phyloP scores from a whole-genome alignment of 495 filamentous ascomycete species.

The Aspergillus affinis region DNA sequence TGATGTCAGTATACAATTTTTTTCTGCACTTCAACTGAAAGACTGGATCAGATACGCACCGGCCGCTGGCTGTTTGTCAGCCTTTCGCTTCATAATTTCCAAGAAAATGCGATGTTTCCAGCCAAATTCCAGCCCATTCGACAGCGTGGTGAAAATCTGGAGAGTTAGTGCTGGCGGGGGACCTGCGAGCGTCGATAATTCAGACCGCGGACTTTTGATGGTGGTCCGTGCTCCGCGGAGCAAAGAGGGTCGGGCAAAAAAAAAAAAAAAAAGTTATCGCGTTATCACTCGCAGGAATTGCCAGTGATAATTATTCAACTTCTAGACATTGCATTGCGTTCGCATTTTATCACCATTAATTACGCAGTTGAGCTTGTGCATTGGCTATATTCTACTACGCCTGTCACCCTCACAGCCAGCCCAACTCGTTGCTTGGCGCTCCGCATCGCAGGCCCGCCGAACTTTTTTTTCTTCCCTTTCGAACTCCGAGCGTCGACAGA shows the following conservation, averaged over 20 bases:
- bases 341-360: background rate
- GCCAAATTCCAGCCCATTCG: background rate
- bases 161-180: conserved; percentile 4
- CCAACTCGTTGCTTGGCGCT: conserved; percentile 5
- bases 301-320: conserved; percentile 11
- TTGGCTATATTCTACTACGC: background rate
- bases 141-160: background rate
- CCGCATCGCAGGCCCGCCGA: conserved; percentile 7
- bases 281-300: conserved; percentile 21
- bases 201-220: conserved; percentile 29
- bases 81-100: conserved; percentile 43
- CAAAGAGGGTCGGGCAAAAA: conserved; percentile 17
- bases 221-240: conserved; percentile 50
- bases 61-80: conserved; percentile 40
- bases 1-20: conserved; percentile 10
- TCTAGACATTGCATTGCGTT: background rate
- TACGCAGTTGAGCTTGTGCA: background rate
- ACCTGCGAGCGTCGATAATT: conserved; percentile 16
- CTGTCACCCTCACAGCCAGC: background rate
- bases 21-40: background rate
- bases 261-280: conserved; percentile 4
- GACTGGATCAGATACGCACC: conserved; percentile 23
- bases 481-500: conserved; percentile 2
- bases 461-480: conserved; percentile 4
- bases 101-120: background rate